Evolutionary conservation across 345 rosid genomes (phyloP).

Genomic region (Populus alba): DNA sequence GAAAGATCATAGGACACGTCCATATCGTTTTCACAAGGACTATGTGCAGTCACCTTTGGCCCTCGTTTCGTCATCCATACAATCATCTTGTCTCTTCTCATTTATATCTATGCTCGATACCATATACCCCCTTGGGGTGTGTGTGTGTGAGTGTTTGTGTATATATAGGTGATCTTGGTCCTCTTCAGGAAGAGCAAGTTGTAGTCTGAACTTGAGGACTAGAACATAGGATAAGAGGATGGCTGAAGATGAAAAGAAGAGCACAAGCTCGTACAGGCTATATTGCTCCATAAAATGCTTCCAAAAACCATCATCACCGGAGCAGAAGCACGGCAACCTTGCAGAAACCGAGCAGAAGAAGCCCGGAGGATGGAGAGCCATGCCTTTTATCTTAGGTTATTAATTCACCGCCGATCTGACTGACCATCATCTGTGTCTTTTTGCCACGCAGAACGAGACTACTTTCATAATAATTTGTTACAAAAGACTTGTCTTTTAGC

Average conservation of each 20-base stretch:
- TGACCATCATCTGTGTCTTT: background rate
- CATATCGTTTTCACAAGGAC: background rate
- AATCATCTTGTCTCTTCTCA: background rate
- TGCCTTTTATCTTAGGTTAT: constrained; percentile 71
- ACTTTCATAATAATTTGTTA: background rate
- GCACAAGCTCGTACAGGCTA: constrained; percentile 7
- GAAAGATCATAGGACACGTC: background rate
- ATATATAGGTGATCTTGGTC: background rate
- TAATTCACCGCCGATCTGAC: background rate
- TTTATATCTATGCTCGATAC: no score
- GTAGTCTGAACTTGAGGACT: background rate
- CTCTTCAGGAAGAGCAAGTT: background rate
- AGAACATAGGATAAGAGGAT: background rate
- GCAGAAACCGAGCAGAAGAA: constrained; percentile 24
- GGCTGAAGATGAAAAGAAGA: background rate
- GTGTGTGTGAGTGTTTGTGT: background rate
- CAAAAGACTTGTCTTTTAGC: no score
- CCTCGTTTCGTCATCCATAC: background rate
- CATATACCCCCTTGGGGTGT: no score
- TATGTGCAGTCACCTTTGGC: background rate
- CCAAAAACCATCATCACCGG: constrained; percentile 9
- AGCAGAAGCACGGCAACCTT: constrained; percentile 6
- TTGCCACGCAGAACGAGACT: background rate
- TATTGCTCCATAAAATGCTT: constrained; percentile 23
- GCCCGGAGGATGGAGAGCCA: constrained; percentile 82